These are phyloP conservation scores for Phlegmacium glaucopus DNA, from an alignment of 768 basidiomycete genomes.

Conservation along the genomic window DNA sequence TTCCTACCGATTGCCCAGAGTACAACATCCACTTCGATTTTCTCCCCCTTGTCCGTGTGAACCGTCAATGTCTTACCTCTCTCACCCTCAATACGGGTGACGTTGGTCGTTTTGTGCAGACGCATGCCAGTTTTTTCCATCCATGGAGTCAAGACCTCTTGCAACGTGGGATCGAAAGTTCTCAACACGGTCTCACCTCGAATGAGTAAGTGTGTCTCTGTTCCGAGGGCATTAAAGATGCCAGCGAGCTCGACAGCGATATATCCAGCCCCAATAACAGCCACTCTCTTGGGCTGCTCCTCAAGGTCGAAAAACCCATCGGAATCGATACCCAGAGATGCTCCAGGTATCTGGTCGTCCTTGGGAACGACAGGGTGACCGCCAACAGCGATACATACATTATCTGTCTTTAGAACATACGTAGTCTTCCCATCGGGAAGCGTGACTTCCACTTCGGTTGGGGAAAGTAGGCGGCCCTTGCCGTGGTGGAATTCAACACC, in stretches of 20 bases:
- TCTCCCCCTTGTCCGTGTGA: slow-evolving; percentile 70
- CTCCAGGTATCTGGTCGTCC: slow-evolving; percentile 83
- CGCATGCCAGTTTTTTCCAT: slow-evolving; percentile 94
- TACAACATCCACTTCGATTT: slow-evolving; percentile 80
- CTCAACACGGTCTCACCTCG: slow-evolving; percentile 87
- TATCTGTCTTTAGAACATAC: slow-evolving; percentile 72
- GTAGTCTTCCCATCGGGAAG: slow-evolving; percentile 56
- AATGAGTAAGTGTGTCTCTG: slow-evolving; percentile 91
- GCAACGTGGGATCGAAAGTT: slow-evolving; percentile 86
- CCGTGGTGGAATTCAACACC: slow-evolving; percentile 86
- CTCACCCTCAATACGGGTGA: slow-evolving; percentile 72
- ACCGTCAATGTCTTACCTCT: slow-evolving; percentile 74
- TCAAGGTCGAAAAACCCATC: slow-evolving; percentile 96
- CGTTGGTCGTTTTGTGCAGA: slow-evolving; percentile 74
- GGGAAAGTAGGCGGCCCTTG: slow-evolving; percentile 65
- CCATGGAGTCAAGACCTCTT: slow-evolving; percentile 82
- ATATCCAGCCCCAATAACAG: slow-evolving; percentile 95
- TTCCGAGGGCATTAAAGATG: slow-evolving; percentile 85
- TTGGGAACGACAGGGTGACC: slow-evolving; percentile 79
- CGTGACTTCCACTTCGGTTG: slow-evolving; percentile 71
- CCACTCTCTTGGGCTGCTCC: slow-evolving; percentile 89
- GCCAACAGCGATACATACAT: slow-evolving; percentile 83
- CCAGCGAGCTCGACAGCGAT: slow-evolving; percentile 98
- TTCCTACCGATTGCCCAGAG: slow-evolving; percentile 95
- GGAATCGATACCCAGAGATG: slow-evolving; percentile 84